These are phyloP conservation scores for Rhizoclosmatium globosum DNA, from an alignment of 192 early-diverging fungal species.

Conservation along the genomic window DNA sequence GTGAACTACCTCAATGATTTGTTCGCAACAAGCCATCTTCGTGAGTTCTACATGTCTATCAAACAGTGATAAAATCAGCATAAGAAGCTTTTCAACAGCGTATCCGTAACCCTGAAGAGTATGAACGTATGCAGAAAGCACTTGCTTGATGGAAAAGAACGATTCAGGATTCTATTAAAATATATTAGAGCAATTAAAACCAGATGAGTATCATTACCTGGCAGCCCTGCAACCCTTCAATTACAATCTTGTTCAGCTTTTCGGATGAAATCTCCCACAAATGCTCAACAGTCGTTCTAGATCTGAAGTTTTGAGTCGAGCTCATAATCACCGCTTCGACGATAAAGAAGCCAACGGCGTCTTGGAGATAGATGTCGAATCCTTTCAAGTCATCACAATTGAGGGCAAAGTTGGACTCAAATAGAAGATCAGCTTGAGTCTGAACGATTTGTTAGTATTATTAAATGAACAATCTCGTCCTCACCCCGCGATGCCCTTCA, in stretches of 20 bases:
- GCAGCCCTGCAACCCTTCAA: conserved; percentile 81
- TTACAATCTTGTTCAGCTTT: conserved; percentile 82
- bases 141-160: conserved; percentile 80
- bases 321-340: conserved; percentile 90
- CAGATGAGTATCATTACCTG: conserved; percentile 1
- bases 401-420: conserved; percentile 77
- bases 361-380: conserved; percentile 81
- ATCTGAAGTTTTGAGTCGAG: conserved; percentile 90
- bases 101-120: conserved; percentile 87
- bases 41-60: conserved; percentile 82
- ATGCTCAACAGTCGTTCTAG: conserved; percentile 81
- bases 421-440: conserved; percentile 89
- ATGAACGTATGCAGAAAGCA: conserved; percentile 87
- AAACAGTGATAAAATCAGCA: conserved; percentile 79
- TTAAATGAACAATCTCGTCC: neutral
- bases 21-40: conserved; percentile 70
- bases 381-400: conserved; percentile 69
- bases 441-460: conserved; percentile 30
- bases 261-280: conserved; percentile 89
- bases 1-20: conserved; percentile 67
- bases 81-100: conserved; percentile 70
- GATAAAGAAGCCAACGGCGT: conserved; percentile 96
- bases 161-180: conserved; percentile 69
- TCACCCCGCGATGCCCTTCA: conserved; percentile 86
- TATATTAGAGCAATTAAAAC: no score